phyloP scores from a whole-genome alignment of 2,329 filamentous ascomycete genomes.

The Fusarium drepaniforme region DNA sequence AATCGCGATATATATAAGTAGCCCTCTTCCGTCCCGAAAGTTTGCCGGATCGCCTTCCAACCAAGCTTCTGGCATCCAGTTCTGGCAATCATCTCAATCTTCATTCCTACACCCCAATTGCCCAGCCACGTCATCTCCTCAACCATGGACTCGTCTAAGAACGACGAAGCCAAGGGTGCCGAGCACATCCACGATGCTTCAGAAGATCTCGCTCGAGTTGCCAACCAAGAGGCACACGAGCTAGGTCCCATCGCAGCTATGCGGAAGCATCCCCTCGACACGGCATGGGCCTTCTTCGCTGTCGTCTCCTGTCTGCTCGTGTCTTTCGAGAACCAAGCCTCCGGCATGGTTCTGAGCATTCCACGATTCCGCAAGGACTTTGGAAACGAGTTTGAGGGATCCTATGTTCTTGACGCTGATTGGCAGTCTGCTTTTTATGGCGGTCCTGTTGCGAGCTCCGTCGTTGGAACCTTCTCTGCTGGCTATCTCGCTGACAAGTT shows the following conservation, averaged over 20 bases:
- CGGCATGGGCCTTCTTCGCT: slow-evolving; percentile 21
- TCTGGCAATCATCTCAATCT: background rate
- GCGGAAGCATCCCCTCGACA: slow-evolving; percentile 15
- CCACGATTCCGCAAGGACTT: slow-evolving; percentile 36
- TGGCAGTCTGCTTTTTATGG: slow-evolving; percentile 47
- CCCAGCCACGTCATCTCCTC: background rate
- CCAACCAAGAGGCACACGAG: slow-evolving; percentile 24
- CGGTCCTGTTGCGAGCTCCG: slow-evolving; percentile 39
- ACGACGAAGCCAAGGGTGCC: slow-evolving; percentile 7
- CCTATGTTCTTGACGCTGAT: slow-evolving; percentile 42
- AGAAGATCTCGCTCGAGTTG: slow-evolving; percentile 9
- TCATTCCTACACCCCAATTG: background rate
- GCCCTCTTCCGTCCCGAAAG: background rate
- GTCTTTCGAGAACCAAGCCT: slow-evolving; percentile 43
- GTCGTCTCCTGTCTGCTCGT: slow-evolving; percentile 23
- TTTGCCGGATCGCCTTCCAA: background rate
- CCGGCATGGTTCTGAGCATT: slow-evolving; percentile 38
- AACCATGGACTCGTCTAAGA: slow-evolving; percentile 7
- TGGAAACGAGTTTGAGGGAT: slow-evolving; percentile 18
- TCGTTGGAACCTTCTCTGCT: slow-evolving; percentile 40
- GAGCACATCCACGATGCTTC: slow-evolving; percentile 24
- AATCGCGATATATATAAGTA: slow-evolving; percentile 14
- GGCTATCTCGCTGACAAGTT: slow-evolving; percentile 42
- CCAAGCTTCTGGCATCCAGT: background rate
- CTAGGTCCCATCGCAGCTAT: slow-evolving; percentile 18